These are phyloP conservation scores for Pythium pyrilobum DNA, from an alignment of 352 stramenopile species.

Conservation along the genomic window DNA sequence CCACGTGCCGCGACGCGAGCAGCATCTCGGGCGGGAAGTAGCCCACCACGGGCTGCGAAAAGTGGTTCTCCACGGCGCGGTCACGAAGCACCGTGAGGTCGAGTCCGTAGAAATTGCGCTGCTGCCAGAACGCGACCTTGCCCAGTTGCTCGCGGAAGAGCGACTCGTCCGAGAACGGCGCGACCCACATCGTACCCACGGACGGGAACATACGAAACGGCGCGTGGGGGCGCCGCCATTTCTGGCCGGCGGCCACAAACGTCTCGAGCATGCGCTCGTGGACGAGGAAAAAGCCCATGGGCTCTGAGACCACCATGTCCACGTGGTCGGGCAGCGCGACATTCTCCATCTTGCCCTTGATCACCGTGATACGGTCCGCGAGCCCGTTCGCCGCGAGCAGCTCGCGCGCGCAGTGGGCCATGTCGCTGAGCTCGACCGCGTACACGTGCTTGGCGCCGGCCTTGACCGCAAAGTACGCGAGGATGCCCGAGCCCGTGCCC, in stretches of 20 bases:
- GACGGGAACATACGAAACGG: slow-evolving; percentile 96
- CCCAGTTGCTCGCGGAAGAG: slow-evolving; percentile 91
- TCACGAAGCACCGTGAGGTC: slow-evolving; percentile 92
- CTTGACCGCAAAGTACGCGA: slow-evolving; percentile 97
- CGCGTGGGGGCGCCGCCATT: slow-evolving; percentile 87
- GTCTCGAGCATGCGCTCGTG: slow-evolving; percentile 99
- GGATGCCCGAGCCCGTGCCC: slow-evolving; percentile 98
- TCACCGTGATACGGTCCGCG: slow-evolving; percentile 94
- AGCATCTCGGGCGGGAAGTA: slow-evolving; percentile 87
- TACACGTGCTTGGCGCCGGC: slow-evolving; percentile 95
- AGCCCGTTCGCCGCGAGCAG: slow-evolving; percentile 95
- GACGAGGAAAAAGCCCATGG: slow-evolving; percentile 99
- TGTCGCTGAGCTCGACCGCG: slow-evolving; percentile 96
- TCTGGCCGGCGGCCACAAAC: slow-evolving; percentile 92
- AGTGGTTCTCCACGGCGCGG: slow-evolving; percentile 97
- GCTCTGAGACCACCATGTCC: slow-evolving; percentile 99
- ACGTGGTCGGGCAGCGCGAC: slow-evolving; percentile 94
- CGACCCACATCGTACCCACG: slow-evolving; percentile 95
- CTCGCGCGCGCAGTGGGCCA: slow-evolving; percentile 94
- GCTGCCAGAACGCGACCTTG: slow-evolving; percentile 94
- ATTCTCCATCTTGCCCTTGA: slow-evolving; percentile 97
- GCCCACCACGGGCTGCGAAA: slow-evolving; percentile 93
- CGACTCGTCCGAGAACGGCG: slow-evolving; percentile 93
- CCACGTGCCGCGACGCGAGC: slow-evolving; percentile 43
- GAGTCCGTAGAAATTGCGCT: slow-evolving; percentile 96